Percentiles rank a stretch among this genome's conserved stretches.
Evolutionary conservation across 2,329 filamentous ascomycete genomes (phyloP).

Genomic region (Aspergillus neoniger): DNA sequence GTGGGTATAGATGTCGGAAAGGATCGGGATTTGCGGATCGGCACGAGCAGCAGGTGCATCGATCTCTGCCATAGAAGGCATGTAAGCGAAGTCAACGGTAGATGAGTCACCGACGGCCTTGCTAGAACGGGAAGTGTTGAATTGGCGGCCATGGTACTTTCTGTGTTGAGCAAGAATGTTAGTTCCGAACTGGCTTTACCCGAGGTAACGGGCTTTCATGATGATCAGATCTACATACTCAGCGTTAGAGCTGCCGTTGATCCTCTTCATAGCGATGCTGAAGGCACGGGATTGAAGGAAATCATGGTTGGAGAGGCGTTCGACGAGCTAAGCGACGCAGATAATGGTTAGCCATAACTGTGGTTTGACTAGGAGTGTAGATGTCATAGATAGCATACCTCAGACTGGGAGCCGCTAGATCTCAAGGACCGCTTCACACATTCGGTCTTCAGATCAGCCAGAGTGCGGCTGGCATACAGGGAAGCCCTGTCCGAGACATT

Average conservation of each 20-base stretch:
- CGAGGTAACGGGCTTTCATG: not conserved
- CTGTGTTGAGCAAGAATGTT: slow-evolving; percentile 44
- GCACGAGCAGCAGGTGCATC: slow-evolving; percentile 39
- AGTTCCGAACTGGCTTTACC: slow-evolving; percentile 12
- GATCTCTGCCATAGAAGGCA: slow-evolving; percentile 54
- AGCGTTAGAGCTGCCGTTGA: slow-evolving; percentile 45
- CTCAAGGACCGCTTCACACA: slow-evolving; percentile 54
- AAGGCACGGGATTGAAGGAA: slow-evolving; percentile 55
- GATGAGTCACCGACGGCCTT: slow-evolving; percentile 61
- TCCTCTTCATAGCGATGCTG: slow-evolving; percentile 55
- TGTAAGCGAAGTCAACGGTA: slow-evolving; percentile 64
- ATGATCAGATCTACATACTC: slow-evolving; percentile 32
- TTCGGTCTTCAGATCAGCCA: slow-evolving; percentile 54
- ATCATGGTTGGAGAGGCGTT: slow-evolving; percentile 57
- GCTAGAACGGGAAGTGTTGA: slow-evolving; percentile 62
- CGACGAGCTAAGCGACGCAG: slow-evolving; percentile 45
- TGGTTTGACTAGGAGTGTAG: not conserved
- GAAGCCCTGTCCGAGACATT: slow-evolving; percentile 54
- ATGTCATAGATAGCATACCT: slow-evolving; percentile 40
- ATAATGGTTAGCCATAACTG: slow-evolving; percentile 1
- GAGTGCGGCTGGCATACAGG: slow-evolving; percentile 53
- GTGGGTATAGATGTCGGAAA: slow-evolving; percentile 44
- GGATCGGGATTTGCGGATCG: slow-evolving; percentile 53
- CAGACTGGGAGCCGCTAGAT: slow-evolving; percentile 50
- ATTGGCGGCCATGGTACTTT: slow-evolving; percentile 57